Percentiles rank a stretch among this genome's conserved stretches.
These are phyloP conservation scores for Craspedostauros australis DNA, from an alignment of 108 stramenopile species.

Conservation along the genomic window DNA sequence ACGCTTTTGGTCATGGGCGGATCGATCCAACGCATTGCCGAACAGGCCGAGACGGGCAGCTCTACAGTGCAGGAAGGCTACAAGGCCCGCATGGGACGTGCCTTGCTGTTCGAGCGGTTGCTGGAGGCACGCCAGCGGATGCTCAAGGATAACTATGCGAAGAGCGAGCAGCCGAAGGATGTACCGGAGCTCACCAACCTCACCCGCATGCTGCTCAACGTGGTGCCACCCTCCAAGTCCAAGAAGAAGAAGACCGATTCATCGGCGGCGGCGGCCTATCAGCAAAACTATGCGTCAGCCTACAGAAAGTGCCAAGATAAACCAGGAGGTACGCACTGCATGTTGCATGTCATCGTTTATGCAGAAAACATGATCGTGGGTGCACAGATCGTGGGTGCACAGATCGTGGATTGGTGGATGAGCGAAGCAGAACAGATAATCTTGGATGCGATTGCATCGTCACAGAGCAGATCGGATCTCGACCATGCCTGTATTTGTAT, in stretches of 20 bases:
- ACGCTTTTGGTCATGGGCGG: constrained; percentile 63
- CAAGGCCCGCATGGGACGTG: constrained; percentile 45
- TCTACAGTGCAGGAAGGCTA: constrained; percentile 39
- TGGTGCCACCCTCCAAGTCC: constrained; percentile 21
- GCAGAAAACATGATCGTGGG: background rate
- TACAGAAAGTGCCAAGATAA: constrained; percentile 79
- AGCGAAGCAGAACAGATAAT: no score
- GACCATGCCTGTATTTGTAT: background rate
- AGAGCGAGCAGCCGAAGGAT: constrained; percentile 9
- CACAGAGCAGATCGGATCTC: no score
- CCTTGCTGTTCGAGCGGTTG: constrained; percentile 64
- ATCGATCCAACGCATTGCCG: constrained; percentile 62
- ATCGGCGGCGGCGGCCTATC: constrained; percentile 32
- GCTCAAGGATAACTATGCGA: constrained; percentile 45
- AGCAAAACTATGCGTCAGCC: constrained; percentile 57
- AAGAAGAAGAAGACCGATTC: no score
- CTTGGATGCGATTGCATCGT: no score
- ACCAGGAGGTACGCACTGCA: constrained; percentile 55
- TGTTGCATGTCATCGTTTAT: background rate
- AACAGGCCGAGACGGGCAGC: constrained; percentile 51
- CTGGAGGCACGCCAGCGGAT: constrained; percentile 62
- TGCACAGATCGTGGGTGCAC: no score
- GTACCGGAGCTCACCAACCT: constrained; percentile 21
- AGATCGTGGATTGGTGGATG: no score
- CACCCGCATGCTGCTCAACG: constrained; percentile 44